phyloP scores from a whole-genome alignment of 345 rosid genomes.

The Rhodomyrtus tomentosa region DNA sequence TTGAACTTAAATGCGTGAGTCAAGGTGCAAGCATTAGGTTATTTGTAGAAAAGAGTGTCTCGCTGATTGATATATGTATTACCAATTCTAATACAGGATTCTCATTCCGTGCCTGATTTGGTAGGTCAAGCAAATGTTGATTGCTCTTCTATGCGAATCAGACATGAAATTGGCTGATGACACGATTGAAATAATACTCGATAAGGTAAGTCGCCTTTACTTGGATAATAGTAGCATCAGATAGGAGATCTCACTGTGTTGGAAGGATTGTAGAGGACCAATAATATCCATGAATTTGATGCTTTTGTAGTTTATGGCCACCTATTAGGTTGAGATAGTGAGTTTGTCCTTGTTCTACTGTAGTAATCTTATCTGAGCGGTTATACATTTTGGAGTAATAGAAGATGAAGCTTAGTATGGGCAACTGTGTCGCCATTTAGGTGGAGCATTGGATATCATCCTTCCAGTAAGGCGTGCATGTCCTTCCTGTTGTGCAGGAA shows the following conservation, averaged over 20 bases:
- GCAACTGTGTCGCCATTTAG: neutral
- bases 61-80: neutral
- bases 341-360: neutral
- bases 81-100: neutral
- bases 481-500: neutral
- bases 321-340: neutral
- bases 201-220: slow-evolving; percentile 44
- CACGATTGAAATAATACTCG: slow-evolving; percentile 87
- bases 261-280: neutral
- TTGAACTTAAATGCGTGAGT: neutral
- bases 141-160: slow-evolving; percentile 93
- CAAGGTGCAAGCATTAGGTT: neutral
- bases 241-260: neutral
- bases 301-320: neutral
- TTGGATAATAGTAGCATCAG: neutral
- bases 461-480: neutral
- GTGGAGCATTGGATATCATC: neutral
- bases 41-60: neutral
- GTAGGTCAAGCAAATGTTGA: slow-evolving; percentile 96
- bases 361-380: neutral
- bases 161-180: slow-evolving; percentile 97
- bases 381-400: neutral
- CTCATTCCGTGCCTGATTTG: slow-evolving; percentile 9
- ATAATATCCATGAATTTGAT: neutral
- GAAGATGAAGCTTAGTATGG: neutral